Percentiles rank a stretch among this genome's conserved stretches.
Conservation (phyloP, 177 flowering plant genomes). For the Viscum album region DNA sequence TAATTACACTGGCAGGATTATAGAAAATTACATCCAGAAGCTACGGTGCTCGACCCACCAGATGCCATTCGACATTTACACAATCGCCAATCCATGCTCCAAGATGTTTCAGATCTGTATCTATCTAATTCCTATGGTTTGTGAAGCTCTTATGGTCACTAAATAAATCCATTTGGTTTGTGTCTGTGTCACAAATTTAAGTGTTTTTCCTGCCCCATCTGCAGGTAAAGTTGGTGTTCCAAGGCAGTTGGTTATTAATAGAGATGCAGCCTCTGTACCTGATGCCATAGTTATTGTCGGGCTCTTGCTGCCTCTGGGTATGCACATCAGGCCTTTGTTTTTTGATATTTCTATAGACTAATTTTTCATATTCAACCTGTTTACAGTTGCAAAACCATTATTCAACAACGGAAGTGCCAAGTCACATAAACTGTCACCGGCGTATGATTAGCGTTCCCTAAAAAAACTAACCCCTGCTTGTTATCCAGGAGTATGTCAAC, state of each 20-base stretch:
- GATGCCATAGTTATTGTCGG: conserved; percentile 48
- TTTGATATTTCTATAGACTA: too few relatives aligned
- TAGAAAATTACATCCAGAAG: conserved; percentile 68
- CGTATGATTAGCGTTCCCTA: conserved; percentile 71
- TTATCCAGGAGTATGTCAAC: conserved; percentile 93
- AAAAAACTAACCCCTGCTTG: conserved; percentile 83
- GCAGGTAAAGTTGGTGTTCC: conserved; percentile 63
- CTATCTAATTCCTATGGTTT: conserved; percentile 55
- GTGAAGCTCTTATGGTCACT: not conserved
- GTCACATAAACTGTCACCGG: conserved; percentile 81
- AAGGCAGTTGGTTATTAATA: conserved; percentile 48
- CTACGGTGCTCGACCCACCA: conserved; percentile 92
- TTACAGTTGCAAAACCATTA: conserved; percentile 91
- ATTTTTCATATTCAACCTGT: too few relatives aligned
- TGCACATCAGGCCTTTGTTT: conserved; percentile 8
- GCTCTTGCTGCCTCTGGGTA: conserved; percentile 52
- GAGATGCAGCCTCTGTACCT: conserved; percentile 56
- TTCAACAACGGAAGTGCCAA: conserved; percentile 72
- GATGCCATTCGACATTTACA: conserved; percentile 78
- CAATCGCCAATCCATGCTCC: conserved; percentile 89
- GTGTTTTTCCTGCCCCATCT: not conserved
- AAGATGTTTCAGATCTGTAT: conserved; percentile 79
- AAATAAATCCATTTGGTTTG: too few relatives aligned
- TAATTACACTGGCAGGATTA: too few relatives aligned
- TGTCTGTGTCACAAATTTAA: too few relatives aligned